Percentiles rank a stretch among this genome's conserved stretches.
phyloP scores from a whole-genome alignment of 257 asterid genomes.

The Scutellaria minor region DNA sequence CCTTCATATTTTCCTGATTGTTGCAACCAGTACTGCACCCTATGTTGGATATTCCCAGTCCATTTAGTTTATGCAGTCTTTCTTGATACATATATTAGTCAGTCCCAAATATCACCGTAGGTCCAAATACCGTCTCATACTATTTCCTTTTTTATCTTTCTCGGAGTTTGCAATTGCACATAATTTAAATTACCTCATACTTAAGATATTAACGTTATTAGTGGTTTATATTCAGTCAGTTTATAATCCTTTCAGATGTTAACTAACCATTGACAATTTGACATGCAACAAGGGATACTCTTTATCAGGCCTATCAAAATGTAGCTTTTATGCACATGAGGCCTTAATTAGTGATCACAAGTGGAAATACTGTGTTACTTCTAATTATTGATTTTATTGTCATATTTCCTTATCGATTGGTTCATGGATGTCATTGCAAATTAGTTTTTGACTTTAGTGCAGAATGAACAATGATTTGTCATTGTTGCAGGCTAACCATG shows the following conservation, averaged over 20 bases:
- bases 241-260: background rate
- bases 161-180: too few relatives aligned
- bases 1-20: too few relatives aligned
- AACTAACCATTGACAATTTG: background rate
- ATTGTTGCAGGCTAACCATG: constrained; percentile 72
- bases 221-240: background rate
- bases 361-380: background rate
- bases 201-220: background rate
- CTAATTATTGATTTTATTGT: background rate
- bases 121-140: too few relatives aligned
- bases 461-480: constrained; percentile 22
- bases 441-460: background rate
- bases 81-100: too few relatives aligned
- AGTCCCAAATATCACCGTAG: too few relatives aligned
- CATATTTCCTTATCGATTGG: background rate
- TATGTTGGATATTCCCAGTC: too few relatives aligned
- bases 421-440: constrained; percentile 1
- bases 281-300: too few relatives aligned
- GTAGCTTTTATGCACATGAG: background rate
- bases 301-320: background rate
- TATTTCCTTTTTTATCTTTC: too few relatives aligned
- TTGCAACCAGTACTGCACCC: too few relatives aligned
- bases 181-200: too few relatives aligned
- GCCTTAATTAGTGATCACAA: constrained; percentile 15
- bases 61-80: too few relatives aligned